Evolutionary conservation across 495 filamentous ascomycete species (phyloP), one percentile per base, ranked within the genome.

Genomic region (Penicillium subrubescens): DNA sequence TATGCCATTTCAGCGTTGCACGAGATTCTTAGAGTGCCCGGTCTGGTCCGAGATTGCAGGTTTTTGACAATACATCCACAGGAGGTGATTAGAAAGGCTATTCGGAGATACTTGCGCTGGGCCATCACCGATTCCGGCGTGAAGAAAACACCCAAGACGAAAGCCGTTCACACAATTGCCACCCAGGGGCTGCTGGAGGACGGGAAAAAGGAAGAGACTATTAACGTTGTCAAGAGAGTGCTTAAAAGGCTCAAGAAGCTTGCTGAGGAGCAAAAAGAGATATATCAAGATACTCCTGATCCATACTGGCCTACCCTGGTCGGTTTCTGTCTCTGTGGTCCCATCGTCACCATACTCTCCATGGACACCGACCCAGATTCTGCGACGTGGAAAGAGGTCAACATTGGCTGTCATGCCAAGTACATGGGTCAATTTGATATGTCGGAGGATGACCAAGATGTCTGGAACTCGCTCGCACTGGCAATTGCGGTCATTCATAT

Each of bases 401-500:
- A 39, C 15, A 17, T 14, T 1, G 65, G 71, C 8, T 66, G 57
- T 33, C 61, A 50, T 29, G 60, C 66, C 17, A 75, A 72, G 33
- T 76, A 73, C 35, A 69, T 83, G 23, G 73, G 66, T 8, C 75
- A 76, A 5, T 78, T 79, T 63, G 78, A 83, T 61, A 68, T 82
- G 37, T 68, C 70, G 3, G 75, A 79, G 17, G 27, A 56, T 0
- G 75, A 74, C 3, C 75, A 80, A 56, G 81, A 83, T 66, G 80
- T 82, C 2, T 84, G 82, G 82, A 79, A 80, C 61, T 80, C 79
- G 8, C 70, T 83, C 31, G 77, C 79, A 1, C 50, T 83, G 33
- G 75, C 80, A 1, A 81, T 83, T 39, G 61, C 72, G 5, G 69
- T 82, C 8, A 71, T 79, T 64, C 68, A 76, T 62, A 70, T 77